Percentiles rank a stretch among this genome's conserved stretches.
Evolutionary conservation across 495 filamentous ascomycete species (phyloP).

Genomic region (Apiosordaria backusii): DNA sequence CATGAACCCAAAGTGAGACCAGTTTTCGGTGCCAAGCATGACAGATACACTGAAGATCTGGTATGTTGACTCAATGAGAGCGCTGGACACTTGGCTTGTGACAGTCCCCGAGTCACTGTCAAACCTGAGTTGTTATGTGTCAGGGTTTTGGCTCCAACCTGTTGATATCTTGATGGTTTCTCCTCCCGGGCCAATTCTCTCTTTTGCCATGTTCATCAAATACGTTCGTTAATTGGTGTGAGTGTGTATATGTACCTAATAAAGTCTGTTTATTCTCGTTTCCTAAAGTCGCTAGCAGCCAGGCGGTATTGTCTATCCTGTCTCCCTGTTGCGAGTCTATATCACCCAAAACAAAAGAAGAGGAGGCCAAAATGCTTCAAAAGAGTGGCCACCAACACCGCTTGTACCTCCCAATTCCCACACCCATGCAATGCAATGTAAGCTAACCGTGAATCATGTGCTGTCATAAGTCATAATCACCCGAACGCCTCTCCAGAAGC

Average conservation of each 20-base stretch:
- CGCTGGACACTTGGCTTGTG: neutral
- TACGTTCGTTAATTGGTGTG: too few species aligned
- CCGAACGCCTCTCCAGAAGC: neutral
- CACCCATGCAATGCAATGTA: neutral
- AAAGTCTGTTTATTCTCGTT: neutral
- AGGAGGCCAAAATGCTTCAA: neutral
- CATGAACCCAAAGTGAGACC: neutral
- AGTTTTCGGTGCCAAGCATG: neutral
- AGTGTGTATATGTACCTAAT: neutral
- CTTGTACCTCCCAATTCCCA: neutral
- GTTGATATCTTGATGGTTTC: neutral
- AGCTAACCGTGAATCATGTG: neutral
- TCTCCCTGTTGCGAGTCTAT: neutral
- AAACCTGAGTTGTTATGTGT: neutral
- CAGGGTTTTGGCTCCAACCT: neutral
- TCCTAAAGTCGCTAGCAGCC: neutral
- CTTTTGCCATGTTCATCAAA: neutral
- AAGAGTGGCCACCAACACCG: neutral
- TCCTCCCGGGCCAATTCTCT: neutral
- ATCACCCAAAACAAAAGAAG: neutral
- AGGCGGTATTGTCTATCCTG: neutral
- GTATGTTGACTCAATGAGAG: neutral
- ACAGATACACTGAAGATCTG: neutral
- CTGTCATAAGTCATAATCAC: neutral
- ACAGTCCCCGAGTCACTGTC: neutral